These are phyloP conservation scores for Termitomyces sp. DNA, from an alignment of 768 basidiomycete genomes.

Conservation along the genomic window DNA sequence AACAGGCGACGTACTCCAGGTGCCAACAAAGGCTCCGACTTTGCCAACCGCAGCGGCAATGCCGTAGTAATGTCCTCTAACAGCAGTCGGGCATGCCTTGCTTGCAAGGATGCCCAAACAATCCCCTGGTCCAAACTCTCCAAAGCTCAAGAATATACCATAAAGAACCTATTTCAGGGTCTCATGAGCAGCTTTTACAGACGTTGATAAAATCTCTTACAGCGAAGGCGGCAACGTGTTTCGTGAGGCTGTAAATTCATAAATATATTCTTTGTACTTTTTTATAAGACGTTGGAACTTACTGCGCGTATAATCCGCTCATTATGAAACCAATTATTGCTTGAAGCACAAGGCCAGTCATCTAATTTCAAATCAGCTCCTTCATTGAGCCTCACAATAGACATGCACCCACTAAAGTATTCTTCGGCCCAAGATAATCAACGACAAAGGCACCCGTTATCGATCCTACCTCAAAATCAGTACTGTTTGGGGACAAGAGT, in stretches of 20 bases:
- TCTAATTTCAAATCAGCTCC: conserved; percentile 31
- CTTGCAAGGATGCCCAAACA: conserved; percentile 68
- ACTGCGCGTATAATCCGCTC: conserved; percentile 69
- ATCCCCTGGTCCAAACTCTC: conserved; percentile 87
- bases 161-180: conserved; percentile 56
- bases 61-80: conserved; percentile 85
- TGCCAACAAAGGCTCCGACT: conserved; percentile 76
- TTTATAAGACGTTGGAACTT: conserved; percentile 8
- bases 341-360: conserved; percentile 64
- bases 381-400: conserved; percentile 2
- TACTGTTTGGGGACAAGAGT: not conserved
- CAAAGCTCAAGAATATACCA: conserved; percentile 84
- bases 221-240: conserved; percentile 68
- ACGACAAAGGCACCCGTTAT: conserved; percentile 72
- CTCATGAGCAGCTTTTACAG: not conserved
- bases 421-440: conserved; percentile 71
- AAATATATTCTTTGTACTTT: not conserved
- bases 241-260: conserved; percentile 38
- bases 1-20: conserved; percentile 51
- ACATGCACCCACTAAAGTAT: conserved; percentile 48
- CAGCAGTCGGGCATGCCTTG: conserved; percentile 79
- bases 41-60: conserved; percentile 82
- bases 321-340: conserved; percentile 82
- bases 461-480: conserved; percentile 51
- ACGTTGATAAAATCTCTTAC: conserved; percentile 28